Base-by-base conservation (phyloP, 768 basidiomycete species). In the Erythrobasidium yunnanense region DNA sequence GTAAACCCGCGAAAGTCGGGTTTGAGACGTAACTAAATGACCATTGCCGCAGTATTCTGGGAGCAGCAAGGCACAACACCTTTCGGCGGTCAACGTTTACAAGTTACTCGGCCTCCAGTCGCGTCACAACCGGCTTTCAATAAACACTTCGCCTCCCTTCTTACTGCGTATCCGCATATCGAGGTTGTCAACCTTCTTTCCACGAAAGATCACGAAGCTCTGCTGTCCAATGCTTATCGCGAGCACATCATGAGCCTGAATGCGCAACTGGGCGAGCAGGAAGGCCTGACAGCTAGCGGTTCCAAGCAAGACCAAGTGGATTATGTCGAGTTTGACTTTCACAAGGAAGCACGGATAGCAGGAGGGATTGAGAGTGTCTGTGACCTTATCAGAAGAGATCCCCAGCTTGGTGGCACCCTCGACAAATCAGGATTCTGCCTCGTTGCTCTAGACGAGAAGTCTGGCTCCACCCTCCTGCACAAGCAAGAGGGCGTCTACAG, bases 71-170 rank as follows among this genome's bases (percentile, higher is more conserved):
- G 90, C 27, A 75, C 92, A 42, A 90, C 92, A 74, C 92, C 93
- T 0, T 91, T 99, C 73, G 88, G 90, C 35, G 90, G 90, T 70
- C 83, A 84, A 63, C 69, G 55, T 20, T 90, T 99, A 45, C 91
- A 96, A 74, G 89, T 99, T 68, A 92, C 90, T 13, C 85, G 92
- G 13, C 93, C 95, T 0, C 86, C 89, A 71, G 74, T 77, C 42
- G 90, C 91, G 2, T 92, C 92, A 0, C 93, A 97, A 71, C 92
- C 92, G 6, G 95, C 95, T 0, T 99, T 99, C 73, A 88, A 96
- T 70, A 84, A 88, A 38, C 95, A 99, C 77, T 88, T 96, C 66
- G 81, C 84, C 8, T 85, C 90, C 63, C 78, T 97, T 35, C 82
- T 86, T 69, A 85, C 90, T 70, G 85, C 90, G 72, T 97, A 99